Evolutionary conservation across 352 stramenopile species (phyloP).

Genomic region (Globisporangium emineosum): DNA sequence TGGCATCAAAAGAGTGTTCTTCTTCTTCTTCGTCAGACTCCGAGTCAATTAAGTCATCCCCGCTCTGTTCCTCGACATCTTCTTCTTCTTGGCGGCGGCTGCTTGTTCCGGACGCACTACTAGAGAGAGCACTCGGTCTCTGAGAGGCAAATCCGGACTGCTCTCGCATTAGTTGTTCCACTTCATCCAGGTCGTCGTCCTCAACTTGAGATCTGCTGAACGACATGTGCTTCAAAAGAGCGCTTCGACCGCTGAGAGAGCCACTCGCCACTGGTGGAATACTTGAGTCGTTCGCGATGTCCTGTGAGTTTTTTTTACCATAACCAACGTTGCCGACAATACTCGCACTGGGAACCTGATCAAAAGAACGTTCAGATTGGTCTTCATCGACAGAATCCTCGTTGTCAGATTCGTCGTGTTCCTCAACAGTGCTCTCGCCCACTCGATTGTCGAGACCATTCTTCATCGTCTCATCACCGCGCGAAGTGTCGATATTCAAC

Average conservation of each 20-base stretch:
- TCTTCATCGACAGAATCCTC: background rate
- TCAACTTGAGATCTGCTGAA: conserved; percentile 7
- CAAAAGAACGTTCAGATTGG: conserved; percentile 10
- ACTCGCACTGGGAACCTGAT: background rate
- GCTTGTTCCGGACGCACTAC: background rate
- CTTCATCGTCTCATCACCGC: background rate
- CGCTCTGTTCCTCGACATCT: background rate
- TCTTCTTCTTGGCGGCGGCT: background rate
- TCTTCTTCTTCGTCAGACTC: conserved; percentile 16
- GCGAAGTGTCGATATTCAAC: background rate
- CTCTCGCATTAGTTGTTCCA: conserved; percentile 14
- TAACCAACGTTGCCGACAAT: background rate
- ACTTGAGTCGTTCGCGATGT: background rate
- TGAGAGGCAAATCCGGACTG: conserved; percentile 7
- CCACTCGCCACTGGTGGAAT: background rate
- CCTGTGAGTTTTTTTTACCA: background rate
- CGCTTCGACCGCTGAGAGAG: background rate
- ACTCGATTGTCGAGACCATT: background rate
- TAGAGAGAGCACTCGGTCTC: background rate
- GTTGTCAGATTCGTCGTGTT: background rate
- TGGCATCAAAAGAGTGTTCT: background rate
- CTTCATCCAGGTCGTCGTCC: conserved; percentile 10
- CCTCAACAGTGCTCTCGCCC: background rate
- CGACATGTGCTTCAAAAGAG: conserved; percentile 11
- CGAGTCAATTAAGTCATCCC: conserved; percentile 23